phyloP scores from a whole-genome alignment of 1,139 yeast species.

The Magnusiomyces sp. region DNA sequence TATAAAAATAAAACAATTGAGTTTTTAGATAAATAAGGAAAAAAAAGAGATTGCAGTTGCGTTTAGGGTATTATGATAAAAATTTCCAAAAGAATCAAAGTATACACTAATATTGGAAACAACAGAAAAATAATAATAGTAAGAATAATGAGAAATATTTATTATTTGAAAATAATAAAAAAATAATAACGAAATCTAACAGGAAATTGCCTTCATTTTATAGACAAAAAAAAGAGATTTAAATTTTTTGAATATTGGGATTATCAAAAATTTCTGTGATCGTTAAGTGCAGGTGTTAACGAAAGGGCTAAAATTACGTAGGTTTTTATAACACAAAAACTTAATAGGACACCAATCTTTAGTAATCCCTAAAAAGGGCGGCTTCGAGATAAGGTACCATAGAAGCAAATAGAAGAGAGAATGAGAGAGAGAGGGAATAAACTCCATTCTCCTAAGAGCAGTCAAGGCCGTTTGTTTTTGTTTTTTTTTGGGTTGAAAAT shows the following conservation, averaged over 20 bases:
- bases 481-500: too few relatives aligned
- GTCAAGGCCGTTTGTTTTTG: too few relatives aligned
- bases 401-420: not conserved
- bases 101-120: not conserved
- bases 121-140: not conserved
- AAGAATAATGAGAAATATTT: not conserved
- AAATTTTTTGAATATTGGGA: not conserved
- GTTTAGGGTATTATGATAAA: not conserved
- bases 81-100: not conserved
- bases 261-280: not conserved
- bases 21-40: not conserved
- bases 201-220: not conserved
- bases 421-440: not conserved
- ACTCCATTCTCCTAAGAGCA: too few relatives aligned
- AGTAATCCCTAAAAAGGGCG: not conserved
- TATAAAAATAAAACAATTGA: not conserved
- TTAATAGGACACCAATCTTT: too few relatives aligned
- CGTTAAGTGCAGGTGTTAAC: slow-evolving; percentile 7
- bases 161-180: not conserved
- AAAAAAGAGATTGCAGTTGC: not conserved
- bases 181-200: not conserved
- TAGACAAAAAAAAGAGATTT: not conserved
- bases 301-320: too few relatives aligned
- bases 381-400: not conserved
- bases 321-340: too few relatives aligned